Conservation (phyloP, 2,329 filamentous ascomycete genomes). For the Coccinonectria pachysandricola region DNA sequence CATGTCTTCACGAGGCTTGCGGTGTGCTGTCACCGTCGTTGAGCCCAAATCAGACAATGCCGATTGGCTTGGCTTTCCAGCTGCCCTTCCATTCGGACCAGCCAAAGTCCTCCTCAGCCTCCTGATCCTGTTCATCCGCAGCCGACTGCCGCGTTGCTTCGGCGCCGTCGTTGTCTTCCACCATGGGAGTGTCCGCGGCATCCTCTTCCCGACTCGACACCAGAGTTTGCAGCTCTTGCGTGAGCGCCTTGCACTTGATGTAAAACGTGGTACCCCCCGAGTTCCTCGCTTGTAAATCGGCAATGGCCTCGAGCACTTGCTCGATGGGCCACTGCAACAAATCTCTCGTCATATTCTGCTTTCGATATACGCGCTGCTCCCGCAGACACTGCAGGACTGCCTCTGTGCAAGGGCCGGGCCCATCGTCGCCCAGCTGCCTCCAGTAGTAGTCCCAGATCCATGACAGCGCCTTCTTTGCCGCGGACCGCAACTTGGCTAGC, state of each 20-base stretch:
- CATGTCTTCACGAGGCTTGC: too few species aligned
- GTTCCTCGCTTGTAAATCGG: constrained; percentile 28
- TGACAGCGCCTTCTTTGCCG: constrained; percentile 57
- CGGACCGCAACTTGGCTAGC: constrained; percentile 59
- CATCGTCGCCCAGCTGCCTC: constrained; percentile 36
- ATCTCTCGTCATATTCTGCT: constrained; percentile 16
- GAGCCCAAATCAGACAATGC: constrained; percentile 31
- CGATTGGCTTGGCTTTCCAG: constrained; percentile 51
- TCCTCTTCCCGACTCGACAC: constrained; percentile 4
- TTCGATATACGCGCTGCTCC: constrained; percentile 21
- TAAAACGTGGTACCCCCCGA: constrained; percentile 34
- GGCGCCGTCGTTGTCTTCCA: constrained; percentile 5
- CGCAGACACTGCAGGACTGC: constrained; percentile 30
- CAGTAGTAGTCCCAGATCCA: constrained; percentile 94
- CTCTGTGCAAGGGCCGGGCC: constrained; percentile 21
- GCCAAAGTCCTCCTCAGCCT: constrained; percentile 14
- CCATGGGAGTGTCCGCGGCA: constrained; percentile 4
- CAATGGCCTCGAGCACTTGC: constrained; percentile 27
- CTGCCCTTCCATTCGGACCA: constrained; percentile 42
- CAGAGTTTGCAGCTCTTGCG: constrained; percentile 24
- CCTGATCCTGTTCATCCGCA: constrained; percentile 2
- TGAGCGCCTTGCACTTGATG: constrained; percentile 34
- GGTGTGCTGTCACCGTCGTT: too few species aligned
- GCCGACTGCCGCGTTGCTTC: constrained; percentile 13
- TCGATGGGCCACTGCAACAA: constrained; percentile 27